phyloP scores from a whole-genome alignment of 371 early-diverging fungal species.

The Zancudomyces culisetae region DNA sequence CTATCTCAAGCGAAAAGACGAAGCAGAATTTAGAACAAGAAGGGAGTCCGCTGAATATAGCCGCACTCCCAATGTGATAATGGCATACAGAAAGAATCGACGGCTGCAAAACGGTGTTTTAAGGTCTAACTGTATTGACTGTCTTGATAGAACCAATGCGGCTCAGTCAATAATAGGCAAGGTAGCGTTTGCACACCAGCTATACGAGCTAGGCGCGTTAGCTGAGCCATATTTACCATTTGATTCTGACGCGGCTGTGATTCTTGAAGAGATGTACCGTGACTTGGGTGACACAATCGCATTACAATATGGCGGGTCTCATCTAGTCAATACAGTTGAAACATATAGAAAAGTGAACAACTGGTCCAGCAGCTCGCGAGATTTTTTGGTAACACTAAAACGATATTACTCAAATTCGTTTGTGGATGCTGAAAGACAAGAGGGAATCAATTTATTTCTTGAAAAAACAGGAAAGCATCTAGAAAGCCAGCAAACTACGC shows the following conservation, averaged over 20 bases:
- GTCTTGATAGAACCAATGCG: constrained; percentile 97
- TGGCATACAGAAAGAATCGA: constrained; percentile 2
- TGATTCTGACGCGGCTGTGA: constrained; percentile 78
- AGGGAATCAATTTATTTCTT: constrained; percentile 84
- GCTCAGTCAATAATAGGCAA: constrained; percentile 95
- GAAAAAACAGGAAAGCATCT: constrained; percentile 12
- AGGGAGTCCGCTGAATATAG: background rate
- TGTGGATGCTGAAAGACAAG: constrained; percentile 90
- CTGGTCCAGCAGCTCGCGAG: constrained; percentile 86
- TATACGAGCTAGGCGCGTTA: constrained; percentile 75
- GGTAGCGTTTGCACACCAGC: constrained; percentile 77
- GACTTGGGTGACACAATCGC: constrained; percentile 98
- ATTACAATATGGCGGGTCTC: constrained; percentile 96
- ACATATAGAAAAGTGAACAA: constrained; percentile 85
- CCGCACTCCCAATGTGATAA: background rate
- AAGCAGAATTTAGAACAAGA: background rate
- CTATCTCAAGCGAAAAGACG: constrained; percentile 21
- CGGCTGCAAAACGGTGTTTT: constrained; percentile 67
- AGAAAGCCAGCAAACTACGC: background rate
- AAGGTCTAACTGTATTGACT: constrained; percentile 98
- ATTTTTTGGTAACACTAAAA: constrained; percentile 81
- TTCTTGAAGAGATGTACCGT: constrained; percentile 93
- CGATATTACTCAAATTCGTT: constrained; percentile 89
- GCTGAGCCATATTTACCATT: constrained; percentile 59
- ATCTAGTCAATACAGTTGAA: constrained; percentile 93